Evolutionary conservation across 768 basidiomycete species (phyloP).

Genomic region (Xerocomellus chrysenteron): DNA sequence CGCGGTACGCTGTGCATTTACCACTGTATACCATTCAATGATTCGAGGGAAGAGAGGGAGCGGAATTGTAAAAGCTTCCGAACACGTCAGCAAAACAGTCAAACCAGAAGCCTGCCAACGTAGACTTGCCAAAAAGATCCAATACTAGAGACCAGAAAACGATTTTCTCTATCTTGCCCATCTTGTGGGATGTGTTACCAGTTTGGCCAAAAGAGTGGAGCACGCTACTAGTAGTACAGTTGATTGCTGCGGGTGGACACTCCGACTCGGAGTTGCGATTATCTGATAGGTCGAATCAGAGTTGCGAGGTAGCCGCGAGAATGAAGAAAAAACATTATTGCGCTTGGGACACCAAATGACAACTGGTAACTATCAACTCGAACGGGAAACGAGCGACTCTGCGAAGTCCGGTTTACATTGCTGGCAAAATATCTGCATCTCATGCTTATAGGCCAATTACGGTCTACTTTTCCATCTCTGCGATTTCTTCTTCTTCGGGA

Average conservation of each 20-base stretch:
- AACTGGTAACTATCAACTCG: not conserved
- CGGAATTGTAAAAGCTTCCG: constrained; percentile 85
- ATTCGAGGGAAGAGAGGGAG: constrained; percentile 98
- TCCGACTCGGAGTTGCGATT: not conserved
- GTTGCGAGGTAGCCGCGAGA: too few relatives aligned
- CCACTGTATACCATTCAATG: constrained; percentile 87
- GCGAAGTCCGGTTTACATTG: not conserved
- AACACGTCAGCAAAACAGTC: constrained; percentile 11
- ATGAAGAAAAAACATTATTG: too few relatives aligned
- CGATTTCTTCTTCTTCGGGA: constrained; percentile 17
- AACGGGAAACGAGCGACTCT: not conserved
- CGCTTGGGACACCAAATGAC: too few relatives aligned
- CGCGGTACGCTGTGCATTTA: constrained; percentile 30
- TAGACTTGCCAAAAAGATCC: constrained; percentile 69
- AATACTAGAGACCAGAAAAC: constrained; percentile 90
- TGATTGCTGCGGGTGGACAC: not conserved
- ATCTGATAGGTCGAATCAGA: too few relatives aligned
- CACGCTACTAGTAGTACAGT: not conserved
- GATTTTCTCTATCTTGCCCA: constrained; percentile 71
- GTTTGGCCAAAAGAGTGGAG: not conserved
- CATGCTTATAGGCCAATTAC: not conserved
- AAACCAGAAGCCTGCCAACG: not conserved
- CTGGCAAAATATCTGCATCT: not conserved
- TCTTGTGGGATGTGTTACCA: constrained; percentile 24
- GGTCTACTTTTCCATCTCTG: constrained; percentile 6